Percentiles rank a stretch among this genome's conserved stretches.
phyloP scores from a whole-genome alignment of 176 grass and related monocot species.

The Cenchrus fungigraminus region DNA sequence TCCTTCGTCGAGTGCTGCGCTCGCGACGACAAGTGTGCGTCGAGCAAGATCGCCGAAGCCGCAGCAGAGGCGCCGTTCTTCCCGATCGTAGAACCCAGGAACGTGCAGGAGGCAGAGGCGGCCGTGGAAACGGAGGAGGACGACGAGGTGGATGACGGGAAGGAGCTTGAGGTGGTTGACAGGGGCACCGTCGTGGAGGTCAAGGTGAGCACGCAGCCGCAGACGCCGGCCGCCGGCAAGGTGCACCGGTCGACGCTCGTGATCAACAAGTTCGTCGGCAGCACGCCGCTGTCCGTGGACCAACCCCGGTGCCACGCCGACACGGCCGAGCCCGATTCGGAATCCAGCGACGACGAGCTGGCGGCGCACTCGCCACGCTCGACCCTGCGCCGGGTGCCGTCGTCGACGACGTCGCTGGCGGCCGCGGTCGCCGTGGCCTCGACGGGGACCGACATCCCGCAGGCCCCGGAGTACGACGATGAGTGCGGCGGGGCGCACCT shows the following conservation, averaged over 20 bases:
- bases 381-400: conserved; percentile 51
- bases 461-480: neutral
- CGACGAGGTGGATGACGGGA: conserved; percentile 56
- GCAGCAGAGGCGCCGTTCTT: conserved; percentile 31
- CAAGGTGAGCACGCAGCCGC: conserved; percentile 90
- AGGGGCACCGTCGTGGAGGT: conserved; percentile 91
- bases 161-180: conserved; percentile 95
- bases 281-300: conserved; percentile 53
- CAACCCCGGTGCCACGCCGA: neutral
- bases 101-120: conserved; percentile 38
- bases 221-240: conserved; percentile 52
- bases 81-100: conserved; percentile 26
- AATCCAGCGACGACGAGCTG: neutral
- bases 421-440: conserved; percentile 70
- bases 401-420: conserved; percentile 69
- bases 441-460: conserved; percentile 44
- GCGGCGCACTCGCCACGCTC: neutral
- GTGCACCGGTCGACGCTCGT: conserved; percentile 81
- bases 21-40: conserved; percentile 9
- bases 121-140: conserved; percentile 36
- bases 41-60: neutral
- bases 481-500: conserved; percentile 26
- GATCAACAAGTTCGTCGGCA: conserved; percentile 98
- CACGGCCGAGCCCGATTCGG: conserved; percentile 1
- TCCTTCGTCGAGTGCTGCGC: conserved; percentile 71